A percentile compares a stretch with the other conserved stretches of the same genome.
phyloP scores from a whole-genome alignment of 2,329 filamentous ascomycete genomes.

The Xylariaceae sp. region DNA sequence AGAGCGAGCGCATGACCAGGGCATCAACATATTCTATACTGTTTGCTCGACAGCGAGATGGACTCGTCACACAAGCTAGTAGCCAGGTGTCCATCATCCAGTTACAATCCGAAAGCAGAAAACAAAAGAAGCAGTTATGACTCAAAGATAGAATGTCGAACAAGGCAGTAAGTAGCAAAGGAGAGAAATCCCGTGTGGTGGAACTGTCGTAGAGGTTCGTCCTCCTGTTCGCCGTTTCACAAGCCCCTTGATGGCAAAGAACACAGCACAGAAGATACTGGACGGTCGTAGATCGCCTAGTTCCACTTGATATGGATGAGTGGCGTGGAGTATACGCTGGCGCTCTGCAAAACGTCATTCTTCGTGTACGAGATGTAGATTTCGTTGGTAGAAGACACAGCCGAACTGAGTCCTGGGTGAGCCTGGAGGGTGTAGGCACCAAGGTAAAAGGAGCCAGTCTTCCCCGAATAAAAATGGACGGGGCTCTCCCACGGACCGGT shows the following conservation, averaged over 20 bases:
- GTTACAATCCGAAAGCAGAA: not conserved
- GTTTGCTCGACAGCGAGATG: not conserved
- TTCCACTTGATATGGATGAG: slow-evolving; percentile 20
- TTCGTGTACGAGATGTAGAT: slow-evolving; percentile 23
- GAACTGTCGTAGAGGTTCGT: not conserved
- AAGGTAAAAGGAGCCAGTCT: slow-evolving; percentile 10
- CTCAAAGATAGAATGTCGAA: not conserved
- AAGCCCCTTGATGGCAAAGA: not conserved
- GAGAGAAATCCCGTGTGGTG: not conserved
- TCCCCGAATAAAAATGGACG: slow-evolving; percentile 16
- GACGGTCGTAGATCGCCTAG: not conserved
- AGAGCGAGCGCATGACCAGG: not conserved
- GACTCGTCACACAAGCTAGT: slow-evolving; percentile 11
- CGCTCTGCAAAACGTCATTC: slow-evolving; percentile 6
- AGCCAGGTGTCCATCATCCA: not conserved
- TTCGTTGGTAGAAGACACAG: slow-evolving; percentile 14
- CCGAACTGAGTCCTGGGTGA: slow-evolving; percentile 17
- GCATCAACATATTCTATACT: no score
- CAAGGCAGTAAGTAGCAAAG: not conserved
- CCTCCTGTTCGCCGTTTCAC: not conserved
- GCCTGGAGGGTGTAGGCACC: slow-evolving; percentile 23
- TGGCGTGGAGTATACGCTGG: slow-evolving; percentile 13
- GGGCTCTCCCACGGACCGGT: slow-evolving; percentile 21
- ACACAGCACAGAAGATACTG: not conserved
- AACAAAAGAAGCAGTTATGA: no score